Evolutionary conservation across 192 early-diverging fungal genomes (phyloP).

Genomic region (Mortierella alpina): DNA sequence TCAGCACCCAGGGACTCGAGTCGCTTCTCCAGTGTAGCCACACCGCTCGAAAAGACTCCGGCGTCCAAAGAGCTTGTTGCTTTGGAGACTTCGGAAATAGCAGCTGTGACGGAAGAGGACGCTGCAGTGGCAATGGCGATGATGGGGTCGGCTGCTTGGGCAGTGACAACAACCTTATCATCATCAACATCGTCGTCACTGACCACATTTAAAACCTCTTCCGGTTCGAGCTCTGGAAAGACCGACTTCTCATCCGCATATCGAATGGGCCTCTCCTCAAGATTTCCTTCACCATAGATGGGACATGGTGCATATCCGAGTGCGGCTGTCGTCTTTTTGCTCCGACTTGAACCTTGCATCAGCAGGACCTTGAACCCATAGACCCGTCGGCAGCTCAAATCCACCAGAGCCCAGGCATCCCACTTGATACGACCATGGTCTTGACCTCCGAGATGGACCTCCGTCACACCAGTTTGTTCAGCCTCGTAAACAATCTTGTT

Average conservation of each 20-base stretch:
- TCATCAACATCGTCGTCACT: slow-evolving; percentile 51
- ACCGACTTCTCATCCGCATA: slow-evolving; percentile 47
- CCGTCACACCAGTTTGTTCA: slow-evolving; percentile 31
- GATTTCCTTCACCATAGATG: slow-evolving; percentile 37
- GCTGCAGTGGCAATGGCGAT: slow-evolving; percentile 32
- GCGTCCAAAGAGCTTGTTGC: slow-evolving; percentile 33
- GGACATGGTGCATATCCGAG: slow-evolving; percentile 59
- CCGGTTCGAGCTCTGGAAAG: slow-evolving; percentile 34
- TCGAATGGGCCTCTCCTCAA: slow-evolving; percentile 38
- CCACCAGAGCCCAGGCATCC: slow-evolving; percentile 61
- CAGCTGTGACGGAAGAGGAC: slow-evolving; percentile 22
- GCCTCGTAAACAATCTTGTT: slow-evolving; percentile 58
- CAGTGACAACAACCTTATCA: slow-evolving; percentile 10
- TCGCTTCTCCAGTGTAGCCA: slow-evolving; percentile 37
- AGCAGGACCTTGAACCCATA: slow-evolving; percentile 60
- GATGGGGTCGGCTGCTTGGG: slow-evolving; percentile 10
- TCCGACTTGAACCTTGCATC: not conserved
- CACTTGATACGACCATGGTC: slow-evolving; percentile 25
- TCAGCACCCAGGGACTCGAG: slow-evolving; percentile 55
- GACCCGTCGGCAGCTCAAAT: slow-evolving; percentile 55
- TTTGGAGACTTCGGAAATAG: slow-evolving; percentile 25
- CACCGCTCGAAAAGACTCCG: slow-evolving; percentile 32
- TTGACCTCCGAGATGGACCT: slow-evolving; percentile 46
- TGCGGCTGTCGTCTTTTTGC: slow-evolving; percentile 20
- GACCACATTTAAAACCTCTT: slow-evolving; percentile 1